Base-by-base conservation (phyloP, 768 basidiomycete species). In the Rhodocollybia butyracea region DNA sequence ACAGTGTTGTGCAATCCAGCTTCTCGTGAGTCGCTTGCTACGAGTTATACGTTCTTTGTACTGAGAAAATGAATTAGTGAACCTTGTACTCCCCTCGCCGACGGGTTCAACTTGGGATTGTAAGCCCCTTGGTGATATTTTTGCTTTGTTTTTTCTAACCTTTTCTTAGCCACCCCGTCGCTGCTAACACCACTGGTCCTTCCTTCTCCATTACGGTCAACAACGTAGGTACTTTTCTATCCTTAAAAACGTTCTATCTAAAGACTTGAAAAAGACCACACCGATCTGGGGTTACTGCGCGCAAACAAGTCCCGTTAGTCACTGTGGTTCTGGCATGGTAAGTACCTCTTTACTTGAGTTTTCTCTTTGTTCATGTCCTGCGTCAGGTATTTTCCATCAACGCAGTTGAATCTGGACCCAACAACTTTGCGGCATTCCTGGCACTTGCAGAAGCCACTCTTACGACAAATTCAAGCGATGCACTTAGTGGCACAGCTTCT, bases 301-400 rank as follows among this genome's bases (percentile, higher is more conserved):
- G 0, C 83, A 85, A 61, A 59, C 63, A 1, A 67, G 64, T 46
- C 85, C 86, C 66, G 85, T 84, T 31, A 43, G 48, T 41, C 57
- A 58, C 43, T 53, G 57, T 36, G 52, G 51, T 26, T 57, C 70
- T 26, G 85, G 85, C 48, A 86, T 86, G 86, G 85, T n/a, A n/a
- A n/a, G n/a, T n/a, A n/a, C n/a, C n/a, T n/a, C n/a, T n/a, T n/a
- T n/a, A n/a, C n/a, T n/a, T n/a, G n/a, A n/a, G n/a, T n/a, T n/a
- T n/a, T n/a, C n/a, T n/a, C n/a, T n/a, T n/a, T n/a, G n/a, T n/a
- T n/a, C n/a, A n/a, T n/a, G n/a, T n/a, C n/a, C n/a, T n/a, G n/a
- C n/a, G n/a, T n/a, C n/a, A n/a, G n/a, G n/a, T 86, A 48, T 84
- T 85, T 61, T 63, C 81, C n/a, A 76, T 77, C 60, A 86, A 84